Base-by-base conservation (phyloP, 2,329 filamentous ascomycete species). In the Alternaria triticimaculans region DNA sequence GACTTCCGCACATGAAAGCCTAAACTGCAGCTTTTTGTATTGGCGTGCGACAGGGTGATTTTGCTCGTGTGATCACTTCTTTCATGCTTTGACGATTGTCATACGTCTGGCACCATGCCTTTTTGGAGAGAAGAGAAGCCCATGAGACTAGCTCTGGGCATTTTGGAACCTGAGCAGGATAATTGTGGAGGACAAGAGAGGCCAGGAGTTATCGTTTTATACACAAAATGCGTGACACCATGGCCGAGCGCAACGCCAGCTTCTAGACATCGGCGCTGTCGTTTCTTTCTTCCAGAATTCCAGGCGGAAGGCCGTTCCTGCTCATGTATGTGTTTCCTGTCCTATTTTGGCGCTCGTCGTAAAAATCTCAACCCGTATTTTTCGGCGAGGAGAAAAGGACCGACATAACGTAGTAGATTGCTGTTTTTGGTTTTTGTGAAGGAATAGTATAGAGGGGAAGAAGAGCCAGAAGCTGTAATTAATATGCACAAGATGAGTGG, bases 21-120 rank as follows among this genome's bases (percentile, higher is more conserved):
- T n/a, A 2, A 4, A 1, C 5, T 41, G 0, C 7, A 0, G 15
- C 15, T n/a, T 41, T 41, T 41, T 3, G 8, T 5, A 18, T 10
- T 18, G 10, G 33, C 15, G 9, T 4, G 2, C 14, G 33, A 8
- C 3, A 37, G 33, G 1, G 14, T 5, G 6, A 4, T n/a, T 3
- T 37, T 37, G 7, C 4, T 9, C 7, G 7, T 37, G 14, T 8
- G 7, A 37, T 8, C 3, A 8, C 1, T 9, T 8, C 33, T 37
- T 37, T 9, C 15, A 9, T 4, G 33, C 4, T 37, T 15, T 8
- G 33, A 3, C 33, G 7, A 3, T 37, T 0, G 7, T 37, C 7
- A 37, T 37, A 37, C 0, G 3, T 0, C 0, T 0, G 14, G 33
- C 1, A 0, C 33, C 0, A 5, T n/a, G 33, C 14, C 2, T 0